Evolutionary conservation across 371 early-diverging fungal species (phyloP), one percentile per base, ranked within the genome.

Genomic region (Circinella minor): DNA sequence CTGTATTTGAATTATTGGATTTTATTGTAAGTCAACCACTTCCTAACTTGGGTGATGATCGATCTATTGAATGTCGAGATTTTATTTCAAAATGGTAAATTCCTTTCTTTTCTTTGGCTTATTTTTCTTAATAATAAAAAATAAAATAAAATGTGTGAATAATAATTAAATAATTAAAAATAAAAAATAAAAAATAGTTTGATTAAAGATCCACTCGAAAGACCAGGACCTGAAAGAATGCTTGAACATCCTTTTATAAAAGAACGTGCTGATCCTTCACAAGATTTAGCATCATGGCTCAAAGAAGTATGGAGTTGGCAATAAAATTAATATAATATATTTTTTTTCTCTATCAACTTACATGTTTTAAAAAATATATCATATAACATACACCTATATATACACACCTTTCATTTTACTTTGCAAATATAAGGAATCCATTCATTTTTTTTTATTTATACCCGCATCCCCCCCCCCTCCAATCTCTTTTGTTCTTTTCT

Each of bases 1-100:
- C 96, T 2, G 90, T 94, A 7, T 93, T 99, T 74, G 99, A 98
- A 76, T 81, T 99, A 39, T 77, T 98, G 57, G 91, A 95, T 68
- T 94, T 91, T 75, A 96, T 99, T 66, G 94, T 94, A 8, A 90
- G 93, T 67, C 93, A 95, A 77, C 95, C 95, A 1, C 88, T 92
- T 13, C 98, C 98, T 8, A 84, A 84, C 51, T 77, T 97, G 66
- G 90, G 94, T 5, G 81, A 81, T 37, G 81, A 86, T 15, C 82
- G 85, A n/a, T 82, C 88, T 0, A 67, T 68, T 8, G 94, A 93
- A 63, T 91, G 95, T 69, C 88, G 93, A 61, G 90, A 89, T 63
- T 96, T 96, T 77, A 85, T 96, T 46, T 82, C 81, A 37, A 77
- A 81, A 65, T 96, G 95, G 92, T 89, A 87, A 75, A 66, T 78